A percentile compares a stretch with the other conserved stretches of the same genome.
These are phyloP conservation scores for Verticillium tricorpus DNA, from an alignment of 2,329 filamentous ascomycete genomes.

Conservation along the genomic window DNA sequence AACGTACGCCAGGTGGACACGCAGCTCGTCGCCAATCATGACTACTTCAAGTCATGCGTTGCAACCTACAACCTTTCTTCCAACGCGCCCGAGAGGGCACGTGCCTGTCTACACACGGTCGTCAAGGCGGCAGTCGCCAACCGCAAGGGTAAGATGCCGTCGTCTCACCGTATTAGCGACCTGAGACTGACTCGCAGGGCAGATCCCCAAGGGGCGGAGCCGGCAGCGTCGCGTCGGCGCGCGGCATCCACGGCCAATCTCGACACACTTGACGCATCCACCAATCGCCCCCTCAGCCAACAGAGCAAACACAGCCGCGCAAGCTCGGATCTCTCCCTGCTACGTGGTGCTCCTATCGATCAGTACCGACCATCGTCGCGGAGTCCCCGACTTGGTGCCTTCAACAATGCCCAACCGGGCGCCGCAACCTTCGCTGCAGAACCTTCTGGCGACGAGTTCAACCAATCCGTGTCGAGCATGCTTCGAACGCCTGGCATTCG, in stretches of 20 bases:
- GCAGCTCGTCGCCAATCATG: constrained; percentile 55
- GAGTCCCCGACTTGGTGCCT: constrained; percentile 42
- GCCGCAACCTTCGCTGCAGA: constrained; percentile 33
- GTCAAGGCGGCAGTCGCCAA: constrained; percentile 65
- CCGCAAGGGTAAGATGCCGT: constrained; percentile 58
- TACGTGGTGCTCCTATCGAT: constrained; percentile 45
- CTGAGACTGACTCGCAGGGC: neutral
- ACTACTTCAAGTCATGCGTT: constrained; percentile 64
- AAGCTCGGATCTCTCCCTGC: constrained; percentile 64
- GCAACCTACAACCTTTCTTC: constrained; percentile 70
- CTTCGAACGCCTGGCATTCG: constrained; percentile 48
- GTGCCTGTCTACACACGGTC: constrained; percentile 71
- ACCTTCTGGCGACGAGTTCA: constrained; percentile 23
- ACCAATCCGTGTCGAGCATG: constrained; percentile 44
- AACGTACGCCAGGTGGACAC: constrained; percentile 68
- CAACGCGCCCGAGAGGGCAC: constrained; percentile 65
- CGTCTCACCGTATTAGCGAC: neutral
- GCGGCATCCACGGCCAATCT: constrained; percentile 60
- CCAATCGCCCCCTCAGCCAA: constrained; percentile 51
- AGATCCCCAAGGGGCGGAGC: constrained; percentile 25
- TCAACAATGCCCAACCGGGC: constrained; percentile 22
- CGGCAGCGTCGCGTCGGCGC: constrained; percentile 42
- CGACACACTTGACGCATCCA: constrained; percentile 47
- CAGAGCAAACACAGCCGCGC: constrained; percentile 65
- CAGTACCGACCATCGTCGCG: constrained; percentile 28